A percentile compares a stretch with the other conserved stretches of the same genome.
Conservation (phyloP, 805 yeast species). For the Kodamaea neixiangensis region DNA sequence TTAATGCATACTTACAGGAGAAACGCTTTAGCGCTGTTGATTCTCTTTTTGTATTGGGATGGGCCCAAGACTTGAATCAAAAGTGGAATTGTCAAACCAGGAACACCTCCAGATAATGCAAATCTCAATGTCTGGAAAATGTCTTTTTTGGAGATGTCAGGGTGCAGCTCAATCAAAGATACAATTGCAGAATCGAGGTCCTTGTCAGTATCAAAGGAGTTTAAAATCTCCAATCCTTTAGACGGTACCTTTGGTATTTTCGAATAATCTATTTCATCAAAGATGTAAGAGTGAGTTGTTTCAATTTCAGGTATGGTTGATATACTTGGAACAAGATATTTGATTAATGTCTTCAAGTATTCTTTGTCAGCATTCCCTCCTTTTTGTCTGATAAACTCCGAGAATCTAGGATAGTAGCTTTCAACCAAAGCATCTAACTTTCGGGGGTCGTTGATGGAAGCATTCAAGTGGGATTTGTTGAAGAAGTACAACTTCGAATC, state of each 20-base stretch:
- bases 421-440: slow-evolving; percentile 39
- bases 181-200: slow-evolving; percentile 17
- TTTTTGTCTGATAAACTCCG: slow-evolving; percentile 10
- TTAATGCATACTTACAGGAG: neutral
- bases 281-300: slow-evolving; percentile 49
- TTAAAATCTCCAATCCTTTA: slow-evolving; percentile 18
- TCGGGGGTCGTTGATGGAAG: slow-evolving; percentile 40
- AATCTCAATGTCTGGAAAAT: slow-evolving; percentile 62
- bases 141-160: slow-evolving; percentile 31
- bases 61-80: slow-evolving; percentile 58
- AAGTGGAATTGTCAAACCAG: slow-evolving; percentile 69
- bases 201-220: slow-evolving; percentile 15
- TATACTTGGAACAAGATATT: slow-evolving; percentile 49
- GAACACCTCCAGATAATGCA: slow-evolving; percentile 66
- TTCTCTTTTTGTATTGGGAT: slow-evolving; percentile 31
- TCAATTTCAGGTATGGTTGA: slow-evolving; percentile 55
- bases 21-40: slow-evolving; percentile 10
- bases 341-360: slow-evolving; percentile 43
- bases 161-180: slow-evolving; percentile 1
- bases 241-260: slow-evolving; percentile 13
- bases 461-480: slow-evolving; percentile 67
- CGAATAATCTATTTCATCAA: slow-evolving; percentile 38
- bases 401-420: slow-evolving; percentile 25
- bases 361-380: slow-evolving; percentile 17
- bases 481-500: slow-evolving; percentile 72